Conservation (phyloP, 257 asterid species). For the Solanum peruvianum region DNA sequence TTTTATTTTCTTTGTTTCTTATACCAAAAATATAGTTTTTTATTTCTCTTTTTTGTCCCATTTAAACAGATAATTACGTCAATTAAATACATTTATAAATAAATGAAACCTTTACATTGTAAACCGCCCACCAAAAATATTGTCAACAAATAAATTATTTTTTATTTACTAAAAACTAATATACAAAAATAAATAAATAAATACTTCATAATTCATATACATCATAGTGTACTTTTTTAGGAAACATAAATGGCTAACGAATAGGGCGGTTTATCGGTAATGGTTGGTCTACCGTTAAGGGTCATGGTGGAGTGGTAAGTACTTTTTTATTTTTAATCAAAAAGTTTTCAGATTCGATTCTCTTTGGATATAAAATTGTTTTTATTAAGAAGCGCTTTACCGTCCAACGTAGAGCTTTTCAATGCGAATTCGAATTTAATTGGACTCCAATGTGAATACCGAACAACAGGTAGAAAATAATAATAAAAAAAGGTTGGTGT, state of each 20-base stretch:
- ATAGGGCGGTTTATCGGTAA: too few relatives aligned
- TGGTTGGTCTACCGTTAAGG: too few relatives aligned
- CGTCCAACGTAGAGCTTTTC: rapidly evolving
- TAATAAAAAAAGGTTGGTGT: too few relatives aligned
- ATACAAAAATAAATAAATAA: not conserved
- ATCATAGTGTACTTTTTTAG: too few relatives aligned
- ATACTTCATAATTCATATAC: not conserved
- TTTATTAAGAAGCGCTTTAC: too few relatives aligned
- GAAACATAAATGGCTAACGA: too few relatives aligned
- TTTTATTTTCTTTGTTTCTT: not conserved
- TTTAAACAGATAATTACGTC: not conserved
- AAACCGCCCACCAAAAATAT: not conserved
- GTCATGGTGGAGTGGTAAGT: too few relatives aligned
- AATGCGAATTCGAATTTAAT: too few relatives aligned
- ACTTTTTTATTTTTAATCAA: too few relatives aligned
- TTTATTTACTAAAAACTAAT: not conserved
- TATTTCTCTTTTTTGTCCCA: not conserved
- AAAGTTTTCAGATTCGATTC: rapidly evolving
- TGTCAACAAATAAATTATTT: not conserved
- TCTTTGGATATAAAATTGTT: too few relatives aligned
- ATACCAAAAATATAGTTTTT: not conserved
- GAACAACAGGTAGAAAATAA: rapidly evolving
- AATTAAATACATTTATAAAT: not conserved
- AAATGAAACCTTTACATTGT: not conserved
- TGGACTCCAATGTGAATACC: rapidly evolving